These are phyloP conservation scores for Auricularia sp. DNA, from an alignment of 768 basidiomycete genomes.

Conservation along the genomic window DNA sequence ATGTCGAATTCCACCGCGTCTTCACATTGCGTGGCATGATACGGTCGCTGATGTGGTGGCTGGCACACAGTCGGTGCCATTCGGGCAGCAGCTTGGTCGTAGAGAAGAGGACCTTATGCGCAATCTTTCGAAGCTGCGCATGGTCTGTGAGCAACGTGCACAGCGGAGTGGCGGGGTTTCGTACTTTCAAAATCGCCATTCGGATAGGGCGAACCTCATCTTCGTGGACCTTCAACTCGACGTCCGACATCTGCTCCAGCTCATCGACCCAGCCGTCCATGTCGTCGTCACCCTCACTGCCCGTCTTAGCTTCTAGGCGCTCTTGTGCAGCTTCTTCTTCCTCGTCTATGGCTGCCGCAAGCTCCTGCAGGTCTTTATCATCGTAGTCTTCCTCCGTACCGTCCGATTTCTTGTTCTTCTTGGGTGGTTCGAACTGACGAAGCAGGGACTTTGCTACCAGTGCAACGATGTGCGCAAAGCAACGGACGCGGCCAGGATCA, in stretches of 20 bases:
- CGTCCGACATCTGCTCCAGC: constrained; percentile 7
- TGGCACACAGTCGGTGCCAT: constrained; percentile 10
- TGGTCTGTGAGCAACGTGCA: constrained; percentile 4
- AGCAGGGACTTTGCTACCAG: constrained; percentile 23
- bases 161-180: too few relatives aligned
- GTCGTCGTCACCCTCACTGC: constrained; percentile 8
- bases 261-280: constrained; percentile 22
- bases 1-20: constrained; percentile 9
- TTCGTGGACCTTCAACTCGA: constrained; percentile 13
- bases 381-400: too few relatives aligned
- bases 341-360: not conserved
- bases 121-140: constrained; percentile 15
- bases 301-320: constrained; percentile 1
- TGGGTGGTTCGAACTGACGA: constrained; percentile 24
- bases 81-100: constrained; percentile 14
- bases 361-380: too few relatives aligned
- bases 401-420: constrained; percentile 5
- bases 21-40: constrained; percentile 18
- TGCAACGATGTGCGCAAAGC: constrained; percentile 23
- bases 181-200: constrained; percentile 25
- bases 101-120: constrained; percentile 17
- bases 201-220: constrained; percentile 16
- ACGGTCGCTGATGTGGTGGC: not conserved
- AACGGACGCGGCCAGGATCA: constrained; percentile 12
- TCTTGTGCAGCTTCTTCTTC: constrained; percentile 10